Conservation (phyloP, 73 alveolate genomes). For the Blepharisma japonicum region DNA sequence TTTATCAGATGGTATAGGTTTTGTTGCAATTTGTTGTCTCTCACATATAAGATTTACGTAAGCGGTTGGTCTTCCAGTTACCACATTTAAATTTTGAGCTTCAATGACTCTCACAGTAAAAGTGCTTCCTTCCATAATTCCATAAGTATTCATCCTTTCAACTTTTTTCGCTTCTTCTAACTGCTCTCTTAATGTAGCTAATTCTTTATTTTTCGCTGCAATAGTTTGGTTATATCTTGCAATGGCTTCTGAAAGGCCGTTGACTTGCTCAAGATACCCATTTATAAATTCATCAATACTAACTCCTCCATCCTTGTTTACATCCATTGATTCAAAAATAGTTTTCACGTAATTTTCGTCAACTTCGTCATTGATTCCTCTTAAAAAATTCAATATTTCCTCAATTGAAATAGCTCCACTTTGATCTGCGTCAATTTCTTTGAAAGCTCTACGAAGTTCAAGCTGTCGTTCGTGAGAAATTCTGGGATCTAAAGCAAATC, state of each 20-base stretch:
- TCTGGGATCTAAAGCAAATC: slow-evolving; percentile 3
- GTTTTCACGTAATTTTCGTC: slow-evolving; percentile 22
- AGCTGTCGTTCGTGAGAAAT: slow-evolving; percentile 14
- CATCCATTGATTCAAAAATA: slow-evolving; percentile 39
- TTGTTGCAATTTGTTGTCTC: slow-evolving; percentile 38
- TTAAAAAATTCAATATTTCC: not conserved
- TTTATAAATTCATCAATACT: slow-evolving; percentile 48
- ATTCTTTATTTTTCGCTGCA: slow-evolving; percentile 31
- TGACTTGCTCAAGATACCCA: slow-evolving; percentile 35
- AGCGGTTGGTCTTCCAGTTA: slow-evolving; percentile 49
- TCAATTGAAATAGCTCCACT: slow-evolving; percentile 1
- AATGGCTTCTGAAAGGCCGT: slow-evolving; percentile 35
- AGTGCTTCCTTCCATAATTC: slow-evolving; percentile 46
- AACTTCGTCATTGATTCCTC: slow-evolving; percentile 9
- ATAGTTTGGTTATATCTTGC: slow-evolving; percentile 17
- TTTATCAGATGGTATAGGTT: slow-evolving; percentile 30
- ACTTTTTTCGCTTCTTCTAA: slow-evolving; percentile 48
- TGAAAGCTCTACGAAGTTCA: not conserved
- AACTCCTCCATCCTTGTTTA: slow-evolving; percentile 46
- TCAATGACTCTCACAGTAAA: slow-evolving; percentile 54
- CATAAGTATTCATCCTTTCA: slow-evolving; percentile 52
- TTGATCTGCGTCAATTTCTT: slow-evolving; percentile 14
- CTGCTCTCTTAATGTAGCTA: slow-evolving; percentile 27
- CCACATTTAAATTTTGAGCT: slow-evolving; percentile 52
- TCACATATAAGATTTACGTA: slow-evolving; percentile 46